A percentile compares a stretch with the other conserved stretches of the same genome.
phyloP scores from a whole-genome alignment of 768 basidiomycete genomes.

The Termitomyces sp. region DNA sequence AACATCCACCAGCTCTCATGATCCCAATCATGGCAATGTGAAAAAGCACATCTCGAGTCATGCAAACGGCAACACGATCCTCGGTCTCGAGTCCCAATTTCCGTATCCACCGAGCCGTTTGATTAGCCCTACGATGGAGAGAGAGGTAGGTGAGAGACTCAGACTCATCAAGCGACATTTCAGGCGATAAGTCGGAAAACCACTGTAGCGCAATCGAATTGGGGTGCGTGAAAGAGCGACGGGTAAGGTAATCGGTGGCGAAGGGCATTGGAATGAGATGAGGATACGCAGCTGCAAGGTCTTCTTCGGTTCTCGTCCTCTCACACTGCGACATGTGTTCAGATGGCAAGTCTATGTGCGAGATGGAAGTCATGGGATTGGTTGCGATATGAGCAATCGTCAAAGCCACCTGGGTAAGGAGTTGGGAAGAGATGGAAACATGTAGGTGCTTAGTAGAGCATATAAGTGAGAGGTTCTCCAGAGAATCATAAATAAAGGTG shows the following conservation, averaged over 20 bases:
- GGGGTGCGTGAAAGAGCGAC: slow-evolving; percentile 21
- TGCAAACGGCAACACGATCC: slow-evolving; percentile 43
- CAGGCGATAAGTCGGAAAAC: slow-evolving; percentile 25
- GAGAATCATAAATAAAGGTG: not conserved
- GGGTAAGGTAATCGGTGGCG: slow-evolving; percentile 27
- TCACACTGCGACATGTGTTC: slow-evolving; percentile 24
- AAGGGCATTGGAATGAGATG: slow-evolving; percentile 19
- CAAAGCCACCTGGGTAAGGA: slow-evolving; percentile 22
- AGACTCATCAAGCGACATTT: slow-evolving; percentile 11
- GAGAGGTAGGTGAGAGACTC: slow-evolving; percentile 33
- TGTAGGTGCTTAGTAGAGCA: slow-evolving; percentile 12
- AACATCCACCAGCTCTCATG: slow-evolving; percentile 46
- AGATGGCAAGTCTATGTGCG: slow-evolving; percentile 14
- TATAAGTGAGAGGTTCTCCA: slow-evolving; percentile 10
- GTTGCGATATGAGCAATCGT: slow-evolving; percentile 16
- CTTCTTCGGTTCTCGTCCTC: slow-evolving; percentile 17
- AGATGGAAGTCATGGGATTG: slow-evolving; percentile 11
- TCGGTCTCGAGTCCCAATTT: slow-evolving; percentile 29
- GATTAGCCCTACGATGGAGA: slow-evolving; percentile 33
- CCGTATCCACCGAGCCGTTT: slow-evolving; percentile 39
- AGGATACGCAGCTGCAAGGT: slow-evolving; percentile 19
- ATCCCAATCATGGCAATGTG: slow-evolving; percentile 41
- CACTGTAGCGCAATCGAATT: slow-evolving; percentile 24
- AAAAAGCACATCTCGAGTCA: slow-evolving; percentile 37
- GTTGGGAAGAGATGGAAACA: slow-evolving; percentile 20